Conservation (phyloP, 768 basidiomycete genomes). For the Kondoa malvinella region DNA sequence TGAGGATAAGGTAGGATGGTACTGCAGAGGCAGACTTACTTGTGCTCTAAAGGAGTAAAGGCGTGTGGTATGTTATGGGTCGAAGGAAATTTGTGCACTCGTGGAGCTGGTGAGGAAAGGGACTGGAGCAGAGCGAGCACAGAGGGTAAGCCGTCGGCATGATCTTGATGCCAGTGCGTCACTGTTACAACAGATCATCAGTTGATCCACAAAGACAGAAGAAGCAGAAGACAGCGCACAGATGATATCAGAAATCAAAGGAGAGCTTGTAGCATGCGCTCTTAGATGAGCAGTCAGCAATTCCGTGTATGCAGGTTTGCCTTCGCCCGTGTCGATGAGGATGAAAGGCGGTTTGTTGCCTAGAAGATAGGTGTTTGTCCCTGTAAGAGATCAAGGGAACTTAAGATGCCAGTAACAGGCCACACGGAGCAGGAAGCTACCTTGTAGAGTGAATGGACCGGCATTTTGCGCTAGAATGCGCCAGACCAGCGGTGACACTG, state of each 20-base stretch:
- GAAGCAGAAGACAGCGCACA: constrained; percentile 3
- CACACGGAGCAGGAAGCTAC: neutral
- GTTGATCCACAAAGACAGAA: neutral
- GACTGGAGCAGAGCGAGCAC: constrained; percentile 50
- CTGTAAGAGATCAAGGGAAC: constrained; percentile 32
- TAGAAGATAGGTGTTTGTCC: constrained; percentile 78
- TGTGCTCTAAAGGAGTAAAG: too few relatives aligned
- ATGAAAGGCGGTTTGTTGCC: constrained; percentile 41
- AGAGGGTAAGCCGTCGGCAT: constrained; percentile 54
- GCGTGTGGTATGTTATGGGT: too few relatives aligned
- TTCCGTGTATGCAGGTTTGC: constrained; percentile 48
- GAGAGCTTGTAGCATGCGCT: constrained; percentile 7
- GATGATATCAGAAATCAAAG: constrained; percentile 21
- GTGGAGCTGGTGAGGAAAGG: constrained; percentile 39
- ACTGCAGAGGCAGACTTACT: too few relatives aligned
- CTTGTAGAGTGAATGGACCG: constrained; percentile 73
- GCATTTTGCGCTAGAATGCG: constrained; percentile 48
- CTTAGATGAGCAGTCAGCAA: constrained; percentile 35
- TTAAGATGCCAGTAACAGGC: neutral
- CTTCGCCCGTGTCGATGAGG: constrained; percentile 71
- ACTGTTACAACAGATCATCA: constrained; percentile 32
- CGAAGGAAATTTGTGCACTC: constrained; percentile 32
- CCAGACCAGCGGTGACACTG: neutral
- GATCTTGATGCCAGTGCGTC: constrained; percentile 81
- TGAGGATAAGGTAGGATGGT: neutral